A percentile compares a stretch with the other conserved stretches of the same genome.
These are phyloP conservation scores for Zymoseptoria brevis DNA, from an alignment of 2,329 filamentous ascomycete species.

Conservation along the genomic window DNA sequence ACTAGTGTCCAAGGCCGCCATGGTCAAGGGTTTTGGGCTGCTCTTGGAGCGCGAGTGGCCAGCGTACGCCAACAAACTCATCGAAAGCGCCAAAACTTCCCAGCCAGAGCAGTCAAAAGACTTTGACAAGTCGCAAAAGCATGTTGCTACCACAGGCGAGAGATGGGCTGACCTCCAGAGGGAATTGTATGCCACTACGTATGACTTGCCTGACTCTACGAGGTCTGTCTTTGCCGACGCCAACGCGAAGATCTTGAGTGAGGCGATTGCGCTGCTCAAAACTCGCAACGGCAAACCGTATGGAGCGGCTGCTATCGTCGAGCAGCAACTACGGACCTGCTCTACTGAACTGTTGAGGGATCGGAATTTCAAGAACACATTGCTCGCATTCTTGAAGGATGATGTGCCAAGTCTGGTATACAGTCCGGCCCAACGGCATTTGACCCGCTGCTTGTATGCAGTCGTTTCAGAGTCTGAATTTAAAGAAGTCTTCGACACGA, in stretches of 20 bases:
- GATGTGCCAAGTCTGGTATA: slow-evolving; percentile 53
- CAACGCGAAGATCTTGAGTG: slow-evolving; percentile 37
- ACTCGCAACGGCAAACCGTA: slow-evolving; percentile 58
- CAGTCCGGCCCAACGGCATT: slow-evolving; percentile 59
- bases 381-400: slow-evolving; percentile 44
- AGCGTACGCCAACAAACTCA: slow-evolving; percentile 52
- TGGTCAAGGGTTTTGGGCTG: slow-evolving; percentile 11
- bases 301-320: slow-evolving; percentile 53
- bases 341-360: slow-evolving; percentile 35
- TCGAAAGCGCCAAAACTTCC: slow-evolving; percentile 62
- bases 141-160: slow-evolving; percentile 56
- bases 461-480: slow-evolving; percentile 30
- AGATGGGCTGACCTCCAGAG: slow-evolving; percentile 54
- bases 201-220: slow-evolving; percentile 20
- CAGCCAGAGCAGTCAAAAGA: slow-evolving; percentile 76
- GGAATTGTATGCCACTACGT: slow-evolving; percentile 28
- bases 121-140: slow-evolving; percentile 62
- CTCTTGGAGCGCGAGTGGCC: slow-evolving; percentile 54
- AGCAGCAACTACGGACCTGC: slow-evolving; percentile 43
- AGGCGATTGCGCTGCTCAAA: slow-evolving; percentile 44
- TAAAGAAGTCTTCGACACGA: slow-evolving; percentile 23
- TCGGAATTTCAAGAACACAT: slow-evolving; percentile 34
- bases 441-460: slow-evolving; percentile 58
- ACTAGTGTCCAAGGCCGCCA: slow-evolving; percentile 32
- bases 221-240: slow-evolving; percentile 27